Base-by-base conservation (phyloP, 2,329 filamentous ascomycete species). In the Bipolaris oryzae region DNA sequence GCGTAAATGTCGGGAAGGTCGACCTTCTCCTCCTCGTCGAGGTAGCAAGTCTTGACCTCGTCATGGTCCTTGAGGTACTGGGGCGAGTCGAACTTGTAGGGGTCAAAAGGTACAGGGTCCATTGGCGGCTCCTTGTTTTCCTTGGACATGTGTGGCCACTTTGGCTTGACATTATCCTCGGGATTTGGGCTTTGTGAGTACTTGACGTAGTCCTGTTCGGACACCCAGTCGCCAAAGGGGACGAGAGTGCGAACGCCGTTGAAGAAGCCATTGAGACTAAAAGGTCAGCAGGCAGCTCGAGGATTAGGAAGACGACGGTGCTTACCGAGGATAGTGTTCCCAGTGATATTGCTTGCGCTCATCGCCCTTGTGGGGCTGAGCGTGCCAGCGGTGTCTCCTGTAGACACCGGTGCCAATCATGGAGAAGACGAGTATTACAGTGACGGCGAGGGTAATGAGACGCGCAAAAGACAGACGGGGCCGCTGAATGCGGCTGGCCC, bases 1-100 rank as follows among this genome's bases (percentile, higher is more conserved):
- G 86, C 88, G 69, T 85, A 89, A 23, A 90, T 75, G 60, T 88
- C 84, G 0, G 89, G 89, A 0, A 82, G 81, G 0, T 76, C 67
- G 3, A 87, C 73, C 28, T 78, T 85, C 41, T 85, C 81, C 13
- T 84, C 81, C 18, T 79, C 77, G 65, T 91, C 87, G 31, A 91
- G 78, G 64, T 83, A 90, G 76, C 89, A 91, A 7, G 80, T 78
- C 59, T 84, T 78, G 13, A 88, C 83, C 16, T 79, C 76, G 50
- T 83, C 77, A 63, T 85, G 79, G 38, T 80, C 76, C 57, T 77
- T 76, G 42, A 79, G 78, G 68, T 81, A 82, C 49, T 76, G 73
- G 54, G 67, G 64, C 5, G 78, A 77, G 16, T 69, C 63, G 63
- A 74, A 81, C 53, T 79, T 76, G 63, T 82, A 82, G 10, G 80